These are phyloP conservation scores for Vitis rotundifolia DNA, from an alignment of 164 flowering plant species.

Conservation along the genomic window DNA sequence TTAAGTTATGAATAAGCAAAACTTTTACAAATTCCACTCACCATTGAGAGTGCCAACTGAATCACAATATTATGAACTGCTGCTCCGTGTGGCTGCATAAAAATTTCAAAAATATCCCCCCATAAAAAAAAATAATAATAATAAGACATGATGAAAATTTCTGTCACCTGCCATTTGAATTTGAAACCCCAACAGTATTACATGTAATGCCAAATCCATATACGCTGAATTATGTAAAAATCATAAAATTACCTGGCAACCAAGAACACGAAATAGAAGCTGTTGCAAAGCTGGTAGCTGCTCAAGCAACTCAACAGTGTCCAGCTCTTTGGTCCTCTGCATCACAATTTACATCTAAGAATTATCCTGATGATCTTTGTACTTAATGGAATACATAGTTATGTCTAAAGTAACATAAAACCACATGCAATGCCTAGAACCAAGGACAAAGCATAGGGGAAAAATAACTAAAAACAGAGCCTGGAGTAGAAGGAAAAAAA, in stretches of 20 bases:
- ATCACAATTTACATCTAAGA: conserved; percentile 9
- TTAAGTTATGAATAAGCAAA: background rate
- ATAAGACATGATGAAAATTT: background rate
- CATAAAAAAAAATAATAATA: conserved; percentile 2
- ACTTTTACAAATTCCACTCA: conserved; percentile 26
- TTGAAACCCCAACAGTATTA: background rate
- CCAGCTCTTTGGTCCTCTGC: conserved; percentile 92
- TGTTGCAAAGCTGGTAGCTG: conserved; percentile 95
- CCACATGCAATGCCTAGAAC: background rate
- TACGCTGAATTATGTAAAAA: background rate
- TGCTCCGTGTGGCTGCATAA: conserved; percentile 93
- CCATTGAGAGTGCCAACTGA: conserved; percentile 89
- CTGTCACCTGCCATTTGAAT: background rate
- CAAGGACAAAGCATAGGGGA: background rate
- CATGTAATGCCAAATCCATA: background rate
- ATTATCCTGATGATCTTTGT: background rate
- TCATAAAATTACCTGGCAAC: conserved; percentile 67
- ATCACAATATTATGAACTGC: conserved; percentile 77
- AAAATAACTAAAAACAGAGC: background rate
- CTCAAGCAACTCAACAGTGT: conserved; percentile 83
- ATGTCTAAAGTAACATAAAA: background rate
- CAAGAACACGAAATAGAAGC: conserved; percentile 79
- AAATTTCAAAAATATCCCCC: conserved; percentile 1
- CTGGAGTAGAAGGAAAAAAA: background rate
- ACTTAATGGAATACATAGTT: background rate